phyloP scores from a whole-genome alignment of 1,284 basidiomycete species.

The Cronartium quercuum region DNA sequence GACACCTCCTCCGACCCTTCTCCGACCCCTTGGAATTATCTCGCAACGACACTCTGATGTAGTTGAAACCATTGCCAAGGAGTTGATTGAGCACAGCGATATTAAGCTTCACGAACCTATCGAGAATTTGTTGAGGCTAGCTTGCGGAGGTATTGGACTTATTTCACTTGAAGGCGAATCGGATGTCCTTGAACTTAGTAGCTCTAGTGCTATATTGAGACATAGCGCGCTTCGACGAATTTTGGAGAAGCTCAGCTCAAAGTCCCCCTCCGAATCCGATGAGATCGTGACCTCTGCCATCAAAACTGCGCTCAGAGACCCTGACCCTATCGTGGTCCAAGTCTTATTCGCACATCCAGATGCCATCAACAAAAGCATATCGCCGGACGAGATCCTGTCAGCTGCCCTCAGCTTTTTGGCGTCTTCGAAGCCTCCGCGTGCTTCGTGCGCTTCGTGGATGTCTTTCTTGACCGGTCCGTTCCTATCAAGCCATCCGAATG shows the following conservation, averaged over 20 bases:
- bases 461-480: conserved; percentile 28
- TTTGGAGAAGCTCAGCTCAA: conserved; percentile 8
- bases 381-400: conserved; percentile 1
- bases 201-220: conserved; percentile 26
- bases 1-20: conserved; percentile 2
- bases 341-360: conserved; percentile 17
- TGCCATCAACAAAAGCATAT: conserved; percentile 2
- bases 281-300: conserved; percentile 2
- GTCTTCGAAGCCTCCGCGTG: conserved; percentile 9
- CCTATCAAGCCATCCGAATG: background rate
- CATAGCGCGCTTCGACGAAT: conserved; percentile 16
- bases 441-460: conserved; percentile 11
- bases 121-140: conserved; percentile 19
- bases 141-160: conserved; percentile 16
- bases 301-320: conserved; percentile 19
- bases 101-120: conserved; percentile 4
- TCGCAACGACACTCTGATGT: conserved; percentile 22
- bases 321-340: conserved; percentile 13
- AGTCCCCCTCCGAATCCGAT: background rate
- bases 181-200: conserved; percentile 19
- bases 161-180: background rate
- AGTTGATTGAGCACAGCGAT: background rate
- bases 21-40: conserved; percentile 28
- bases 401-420: background rate
- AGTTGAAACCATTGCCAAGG: conserved; percentile 12